Conservation (phyloP, 2,329 filamentous ascomycete genomes). For the Epichloe sp. region DNA sequence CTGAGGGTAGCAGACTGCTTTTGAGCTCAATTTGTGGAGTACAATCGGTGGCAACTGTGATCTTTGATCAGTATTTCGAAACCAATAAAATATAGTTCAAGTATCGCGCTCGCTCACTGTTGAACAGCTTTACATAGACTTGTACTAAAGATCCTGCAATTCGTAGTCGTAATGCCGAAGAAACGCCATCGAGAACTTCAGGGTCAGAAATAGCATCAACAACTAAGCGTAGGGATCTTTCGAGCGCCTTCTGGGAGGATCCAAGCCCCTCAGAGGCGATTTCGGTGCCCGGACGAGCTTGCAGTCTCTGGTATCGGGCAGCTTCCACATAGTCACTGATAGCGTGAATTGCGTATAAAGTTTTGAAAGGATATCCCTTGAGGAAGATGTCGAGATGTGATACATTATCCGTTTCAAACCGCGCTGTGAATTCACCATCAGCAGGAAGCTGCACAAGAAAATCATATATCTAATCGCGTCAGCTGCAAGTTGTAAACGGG, state of each 20-base stretch:
- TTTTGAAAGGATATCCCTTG: conserved; percentile 54
- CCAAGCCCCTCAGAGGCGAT: neutral
- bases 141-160: conserved; percentile 17
- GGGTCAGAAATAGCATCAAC: conserved; percentile 47
- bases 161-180: conserved; percentile 13
- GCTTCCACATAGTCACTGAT: conserved; percentile 47
- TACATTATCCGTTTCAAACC: conserved; percentile 41
- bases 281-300: conserved; percentile 14
- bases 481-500: conserved; percentile 8
- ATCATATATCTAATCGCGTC: conserved; percentile 42
- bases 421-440: conserved; percentile 45
- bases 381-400: conserved; percentile 53
- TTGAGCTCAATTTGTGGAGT: conserved; percentile 1
- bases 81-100: neutral
- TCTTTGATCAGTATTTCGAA: neutral
- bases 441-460: conserved; percentile 60
- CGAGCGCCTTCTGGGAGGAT: conserved; percentile 13
- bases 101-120: conserved; percentile 8
- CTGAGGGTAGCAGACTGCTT: conserved; percentile 1
- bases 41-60: neutral
- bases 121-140: conserved; percentile 15
- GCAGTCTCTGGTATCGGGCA: conserved; percentile 18
- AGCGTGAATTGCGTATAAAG: conserved; percentile 58
- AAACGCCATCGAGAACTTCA: conserved; percentile 31
- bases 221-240: conserved; percentile 38